These are phyloP conservation scores for Gyromitra esculenta DNA, from an alignment of 2,329 filamentous ascomycete species.

Conservation along the genomic window DNA sequence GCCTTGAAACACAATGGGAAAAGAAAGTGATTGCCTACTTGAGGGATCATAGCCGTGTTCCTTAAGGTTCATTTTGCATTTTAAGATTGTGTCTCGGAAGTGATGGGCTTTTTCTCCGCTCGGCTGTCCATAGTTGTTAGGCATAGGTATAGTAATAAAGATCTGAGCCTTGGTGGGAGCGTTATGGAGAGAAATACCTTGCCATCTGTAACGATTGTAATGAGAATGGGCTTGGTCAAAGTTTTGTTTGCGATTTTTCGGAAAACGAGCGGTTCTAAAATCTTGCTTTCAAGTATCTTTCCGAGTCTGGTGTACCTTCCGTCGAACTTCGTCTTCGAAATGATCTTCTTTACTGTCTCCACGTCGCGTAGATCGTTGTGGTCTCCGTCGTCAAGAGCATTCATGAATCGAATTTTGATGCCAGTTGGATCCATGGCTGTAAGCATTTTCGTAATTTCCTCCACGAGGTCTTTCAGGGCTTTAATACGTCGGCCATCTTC, in stretches of 20 bases:
- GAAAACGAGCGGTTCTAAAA: slow-evolving; percentile 26
- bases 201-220: slow-evolving; percentile 38
- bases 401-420: slow-evolving; percentile 28
- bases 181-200: not conserved
- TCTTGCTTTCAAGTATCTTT: slow-evolving; percentile 39
- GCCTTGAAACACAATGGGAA: too few species aligned
- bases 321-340: not conserved
- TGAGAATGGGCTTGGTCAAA: slow-evolving; percentile 21
- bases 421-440: not conserved
- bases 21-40: not conserved
- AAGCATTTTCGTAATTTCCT: slow-evolving; percentile 11
- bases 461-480: slow-evolving; percentile 22
- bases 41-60: not conserved
- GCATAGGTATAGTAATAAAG: not conserved
- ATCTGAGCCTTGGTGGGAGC: not conserved
- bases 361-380: not conserved
- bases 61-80: not conserved
- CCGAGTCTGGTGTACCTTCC: slow-evolving; percentile 32
- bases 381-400: not conserved
- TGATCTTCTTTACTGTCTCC: not conserved
- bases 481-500: slow-evolving; percentile 3
- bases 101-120: not conserved
- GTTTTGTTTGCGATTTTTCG: not conserved
- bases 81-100: slow-evolving; percentile 4
- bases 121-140: slow-evolving; percentile 7